Conservation (phyloP, 2,329 filamentous ascomycete genomes). For the Conoideocrella luteorostrata region DNA sequence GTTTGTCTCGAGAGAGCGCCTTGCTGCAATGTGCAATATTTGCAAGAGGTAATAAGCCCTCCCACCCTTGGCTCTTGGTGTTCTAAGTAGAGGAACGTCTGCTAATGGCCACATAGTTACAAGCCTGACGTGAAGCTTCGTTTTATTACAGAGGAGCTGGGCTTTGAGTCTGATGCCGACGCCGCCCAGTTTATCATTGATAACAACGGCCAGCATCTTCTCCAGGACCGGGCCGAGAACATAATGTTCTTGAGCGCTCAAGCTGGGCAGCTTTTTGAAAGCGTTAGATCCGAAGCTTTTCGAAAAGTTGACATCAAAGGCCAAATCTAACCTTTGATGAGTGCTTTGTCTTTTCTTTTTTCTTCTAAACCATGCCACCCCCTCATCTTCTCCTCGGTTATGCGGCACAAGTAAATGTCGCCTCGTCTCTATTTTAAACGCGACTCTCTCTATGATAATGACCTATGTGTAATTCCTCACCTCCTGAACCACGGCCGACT, state of each 20-base stretch:
- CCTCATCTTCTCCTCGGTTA: background rate
- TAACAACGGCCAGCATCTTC: constrained; percentile 65
- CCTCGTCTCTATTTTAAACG: too few relatives aligned
- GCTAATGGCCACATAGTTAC: constrained; percentile 56
- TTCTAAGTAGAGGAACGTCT: background rate
- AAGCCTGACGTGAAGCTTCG: constrained; percentile 83
- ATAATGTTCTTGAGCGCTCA: constrained; percentile 71
- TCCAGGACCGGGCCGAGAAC: constrained; percentile 69
- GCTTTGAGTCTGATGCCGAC: constrained; percentile 87
- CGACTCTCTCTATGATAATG: too few relatives aligned
- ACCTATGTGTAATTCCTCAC: too few relatives aligned
- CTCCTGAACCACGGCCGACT: too few relatives aligned
- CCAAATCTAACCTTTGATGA: constrained; percentile 61
- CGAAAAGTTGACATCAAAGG: constrained; percentile 92
- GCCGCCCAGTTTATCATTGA: constrained; percentile 87
- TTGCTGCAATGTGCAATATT: constrained; percentile 83
- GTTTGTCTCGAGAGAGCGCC: constrained; percentile 90
- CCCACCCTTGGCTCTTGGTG: background rate
- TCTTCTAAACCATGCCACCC: background rate
- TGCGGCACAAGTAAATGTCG: background rate
- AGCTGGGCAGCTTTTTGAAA: constrained; percentile 67
- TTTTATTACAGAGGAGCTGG: constrained; percentile 92
- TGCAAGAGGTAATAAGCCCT: constrained; percentile 68
- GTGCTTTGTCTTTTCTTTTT: constrained; percentile 1
- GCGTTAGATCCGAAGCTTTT: constrained; percentile 67